These are phyloP conservation scores for Phylloporus scabripes DNA, from an alignment of 768 basidiomycete species.

Conservation along the genomic window DNA sequence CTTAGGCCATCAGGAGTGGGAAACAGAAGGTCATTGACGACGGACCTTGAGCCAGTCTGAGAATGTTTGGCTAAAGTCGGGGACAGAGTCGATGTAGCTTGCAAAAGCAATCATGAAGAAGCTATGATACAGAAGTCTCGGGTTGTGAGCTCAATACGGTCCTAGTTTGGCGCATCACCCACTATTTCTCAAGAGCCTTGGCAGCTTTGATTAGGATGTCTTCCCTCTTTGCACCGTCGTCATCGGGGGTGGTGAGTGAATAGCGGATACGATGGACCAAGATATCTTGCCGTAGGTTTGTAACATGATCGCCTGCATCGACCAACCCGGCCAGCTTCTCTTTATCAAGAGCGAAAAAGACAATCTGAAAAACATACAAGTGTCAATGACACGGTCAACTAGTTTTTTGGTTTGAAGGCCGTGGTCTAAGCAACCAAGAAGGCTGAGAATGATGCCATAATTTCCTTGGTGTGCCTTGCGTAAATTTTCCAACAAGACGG, in stretches of 20 bases:
- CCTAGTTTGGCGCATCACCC: constrained; percentile 22
- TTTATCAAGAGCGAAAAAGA: neutral
- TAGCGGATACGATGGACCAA: constrained; percentile 79
- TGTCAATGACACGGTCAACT: constrained; percentile 87
- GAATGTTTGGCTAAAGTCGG: constrained; percentile 64
- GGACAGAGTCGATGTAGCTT: constrained; percentile 71
- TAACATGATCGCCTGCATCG: constrained; percentile 77
- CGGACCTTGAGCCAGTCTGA: constrained; percentile 80
- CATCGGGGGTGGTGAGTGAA: constrained; percentile 72
- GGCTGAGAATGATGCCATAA: constrained; percentile 84
- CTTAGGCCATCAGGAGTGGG: neutral
- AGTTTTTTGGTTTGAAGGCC: constrained; percentile 82
- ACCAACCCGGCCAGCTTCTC: constrained; percentile 5
- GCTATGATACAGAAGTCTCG: constrained; percentile 34
- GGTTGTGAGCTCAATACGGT: neutral
- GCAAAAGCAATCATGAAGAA: constrained; percentile 96
- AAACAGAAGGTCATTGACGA: neutral
- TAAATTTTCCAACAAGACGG: constrained; percentile 75
- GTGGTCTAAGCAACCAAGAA: constrained; percentile 88
- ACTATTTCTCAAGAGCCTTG: constrained; percentile 87
- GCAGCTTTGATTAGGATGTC: constrained; percentile 58
- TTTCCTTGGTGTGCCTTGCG: constrained; percentile 90
- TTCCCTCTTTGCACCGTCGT: constrained; percentile 47
- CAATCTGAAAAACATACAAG: constrained; percentile 34
- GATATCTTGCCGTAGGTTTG: constrained; percentile 87